Percentiles rank a stretch among this genome's conserved stretches.
phyloP scores from a whole-genome alignment of 192 early-diverging fungal species.

The Backusella circina region DNA sequence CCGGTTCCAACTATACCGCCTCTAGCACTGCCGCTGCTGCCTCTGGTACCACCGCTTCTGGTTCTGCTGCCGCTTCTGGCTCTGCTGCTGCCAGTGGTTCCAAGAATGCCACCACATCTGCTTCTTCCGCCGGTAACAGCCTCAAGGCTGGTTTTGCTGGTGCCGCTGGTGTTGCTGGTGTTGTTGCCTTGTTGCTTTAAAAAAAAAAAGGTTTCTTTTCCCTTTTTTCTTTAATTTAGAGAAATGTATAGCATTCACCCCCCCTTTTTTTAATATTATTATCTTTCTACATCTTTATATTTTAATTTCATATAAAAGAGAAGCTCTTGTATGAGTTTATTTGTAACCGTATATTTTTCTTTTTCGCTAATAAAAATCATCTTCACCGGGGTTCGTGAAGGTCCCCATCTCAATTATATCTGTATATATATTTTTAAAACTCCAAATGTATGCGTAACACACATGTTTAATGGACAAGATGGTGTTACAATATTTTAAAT shows the following conservation, averaged over 20 bases:
- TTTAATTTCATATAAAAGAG: not conserved
- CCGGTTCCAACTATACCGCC: not conserved
- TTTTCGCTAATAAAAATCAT: not conserved
- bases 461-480: not conserved
- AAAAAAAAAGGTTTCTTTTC: not conserved
- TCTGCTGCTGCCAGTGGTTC: not conserved
- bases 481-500: not conserved
- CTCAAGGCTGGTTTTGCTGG: slow-evolving; percentile 1
- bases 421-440: not conserved
- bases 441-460: not conserved
- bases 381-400: not conserved
- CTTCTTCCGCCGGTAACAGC: slow-evolving; percentile 13
- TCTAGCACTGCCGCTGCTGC: not conserved
- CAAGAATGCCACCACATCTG: not conserved
- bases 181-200: slow-evolving; percentile 22
- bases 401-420: not conserved
- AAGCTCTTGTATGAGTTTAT: not conserved
- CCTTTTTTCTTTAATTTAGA: not conserved
- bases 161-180: slow-evolving; percentile 14
- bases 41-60: not conserved
- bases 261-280: not conserved
- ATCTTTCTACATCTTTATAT: not conserved
- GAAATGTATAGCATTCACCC: not conserved
- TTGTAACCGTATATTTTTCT: not conserved
- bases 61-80: not conserved